Conservation (phyloP, 129 eudicot species). For the Flaveria ramosissima region DNA sequence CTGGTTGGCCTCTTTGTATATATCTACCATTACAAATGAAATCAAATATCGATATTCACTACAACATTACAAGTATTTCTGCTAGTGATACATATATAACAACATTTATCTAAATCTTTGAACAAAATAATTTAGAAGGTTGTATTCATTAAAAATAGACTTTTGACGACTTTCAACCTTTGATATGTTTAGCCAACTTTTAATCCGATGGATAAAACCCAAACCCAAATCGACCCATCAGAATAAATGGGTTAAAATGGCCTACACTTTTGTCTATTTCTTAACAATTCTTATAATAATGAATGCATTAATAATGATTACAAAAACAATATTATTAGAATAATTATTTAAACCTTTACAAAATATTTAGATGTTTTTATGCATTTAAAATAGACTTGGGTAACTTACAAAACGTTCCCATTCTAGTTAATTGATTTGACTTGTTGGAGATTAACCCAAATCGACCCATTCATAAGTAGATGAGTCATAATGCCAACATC, state of each 20-base stretch:
- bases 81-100: background rate
- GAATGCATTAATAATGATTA: background rate
- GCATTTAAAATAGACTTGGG: background rate
- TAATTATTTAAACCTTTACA: background rate
- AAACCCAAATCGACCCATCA: too few relatives aligned
- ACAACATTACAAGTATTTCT: background rate
- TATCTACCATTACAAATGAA: slow-evolving; percentile 18
- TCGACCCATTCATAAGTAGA: too few relatives aligned
- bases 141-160: background rate
- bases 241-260: background rate
- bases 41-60: background rate
- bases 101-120: background rate
- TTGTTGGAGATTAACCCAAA: too few relatives aligned
- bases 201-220: too few relatives aligned
- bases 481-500: too few relatives aligned
- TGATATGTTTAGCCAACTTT: background rate
- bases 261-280: background rate
- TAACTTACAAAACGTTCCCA: background rate
- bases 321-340: background rate
- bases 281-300: too few relatives aligned
- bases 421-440: too few relatives aligned
- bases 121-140: background rate
- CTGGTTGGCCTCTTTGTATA: slow-evolving; percentile 75
- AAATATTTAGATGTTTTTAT: background rate
- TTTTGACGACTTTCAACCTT: background rate